These are phyloP conservation scores for Naganishia friedmannii DNA, from an alignment of 768 basidiomycete genomes.

Conservation along the genomic window DNA sequence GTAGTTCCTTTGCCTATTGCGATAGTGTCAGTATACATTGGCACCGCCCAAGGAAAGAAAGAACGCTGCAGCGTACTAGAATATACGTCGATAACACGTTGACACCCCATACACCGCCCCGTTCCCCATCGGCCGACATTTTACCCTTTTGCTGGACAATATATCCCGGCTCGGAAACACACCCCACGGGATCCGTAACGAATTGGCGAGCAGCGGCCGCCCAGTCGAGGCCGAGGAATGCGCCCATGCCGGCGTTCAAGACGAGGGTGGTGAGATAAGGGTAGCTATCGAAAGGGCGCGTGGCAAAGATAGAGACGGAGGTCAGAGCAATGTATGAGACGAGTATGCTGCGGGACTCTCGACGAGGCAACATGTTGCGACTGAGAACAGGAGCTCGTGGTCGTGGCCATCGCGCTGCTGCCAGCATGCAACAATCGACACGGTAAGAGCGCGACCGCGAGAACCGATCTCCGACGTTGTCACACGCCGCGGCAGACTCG, in stretches of 20 bases:
- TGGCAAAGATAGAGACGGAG: too few species aligned
- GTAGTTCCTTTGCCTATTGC: slow-evolving; percentile 44
- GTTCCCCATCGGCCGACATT: slow-evolving; percentile 48
- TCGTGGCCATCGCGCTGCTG: too few species aligned
- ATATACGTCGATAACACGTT: slow-evolving; percentile 48
- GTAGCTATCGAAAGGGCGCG: slow-evolving; percentile 36
- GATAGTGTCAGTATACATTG: background rate
- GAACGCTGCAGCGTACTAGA: slow-evolving; percentile 37
- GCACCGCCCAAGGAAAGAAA: background rate
- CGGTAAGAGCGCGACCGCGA: too few species aligned
- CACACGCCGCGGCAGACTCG: too few species aligned
- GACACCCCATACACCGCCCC: slow-evolving; percentile 45
- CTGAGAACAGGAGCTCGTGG: too few species aligned
- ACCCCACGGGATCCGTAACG: slow-evolving; percentile 36
- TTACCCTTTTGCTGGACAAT: slow-evolving; percentile 43
- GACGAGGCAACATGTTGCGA: too few species aligned
- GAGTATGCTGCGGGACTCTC: too few species aligned
- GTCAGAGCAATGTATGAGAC: too few species aligned
- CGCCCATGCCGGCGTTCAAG: slow-evolving; percentile 51
- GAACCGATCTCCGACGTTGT: too few species aligned
- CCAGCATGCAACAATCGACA: too few species aligned
- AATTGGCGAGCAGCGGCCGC: slow-evolving; percentile 38
- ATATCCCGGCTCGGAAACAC: slow-evolving; percentile 43
- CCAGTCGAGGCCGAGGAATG: slow-evolving; percentile 41
- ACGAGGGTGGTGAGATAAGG: slow-evolving; percentile 51